Evolutionary conservation across 1,284 basidiomycete species (phyloP).

Genomic region (Pseudozyma pruni): DNA sequence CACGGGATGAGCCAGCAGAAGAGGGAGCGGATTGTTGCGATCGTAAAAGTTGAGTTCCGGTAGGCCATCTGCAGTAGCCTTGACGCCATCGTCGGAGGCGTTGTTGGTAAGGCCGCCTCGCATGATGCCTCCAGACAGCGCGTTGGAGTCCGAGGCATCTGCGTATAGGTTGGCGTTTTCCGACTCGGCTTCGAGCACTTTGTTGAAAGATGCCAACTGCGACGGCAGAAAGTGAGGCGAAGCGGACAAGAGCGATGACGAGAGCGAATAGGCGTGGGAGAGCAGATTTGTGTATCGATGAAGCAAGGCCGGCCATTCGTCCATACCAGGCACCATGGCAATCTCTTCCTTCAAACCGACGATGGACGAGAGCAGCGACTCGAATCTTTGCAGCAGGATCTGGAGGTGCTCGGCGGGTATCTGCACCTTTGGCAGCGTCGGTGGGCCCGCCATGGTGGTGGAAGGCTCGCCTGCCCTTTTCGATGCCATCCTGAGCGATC

Average conservation of each 20-base stretch:
- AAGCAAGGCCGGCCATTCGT: slow-evolving; percentile 58
- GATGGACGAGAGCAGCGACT: slow-evolving; percentile 56
- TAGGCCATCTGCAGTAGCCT: slow-evolving; percentile 39
- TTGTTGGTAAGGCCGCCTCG: not conserved
- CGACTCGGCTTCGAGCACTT: slow-evolving; percentile 54
- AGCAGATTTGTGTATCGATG: slow-evolving; percentile 55
- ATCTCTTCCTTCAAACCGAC: slow-evolving; percentile 57
- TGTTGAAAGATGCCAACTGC: slow-evolving; percentile 54
- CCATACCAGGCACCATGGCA: slow-evolving; percentile 53
- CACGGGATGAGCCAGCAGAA: slow-evolving; percentile 50
- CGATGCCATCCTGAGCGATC: slow-evolving; percentile 16
- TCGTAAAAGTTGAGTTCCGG: slow-evolving; percentile 55
- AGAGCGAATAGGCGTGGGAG: slow-evolving; percentile 58
- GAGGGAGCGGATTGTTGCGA: slow-evolving; percentile 39
- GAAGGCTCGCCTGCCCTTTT: slow-evolving; percentile 15
- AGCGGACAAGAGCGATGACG: slow-evolving; percentile 49
- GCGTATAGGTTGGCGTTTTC: slow-evolving; percentile 53
- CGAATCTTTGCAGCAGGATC: slow-evolving; percentile 55
- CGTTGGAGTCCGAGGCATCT: slow-evolving; percentile 15
- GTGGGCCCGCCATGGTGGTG: slow-evolving; percentile 14
- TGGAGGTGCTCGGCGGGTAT: slow-evolving; percentile 49
- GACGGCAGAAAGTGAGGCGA: slow-evolving; percentile 56
- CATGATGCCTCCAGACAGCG: slow-evolving; percentile 30
- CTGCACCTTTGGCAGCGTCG: slow-evolving; percentile 32
- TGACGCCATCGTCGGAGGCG: slow-evolving; percentile 31